Evolutionary conservation across 2,329 filamentous ascomycete species (phyloP), one percentile per base, ranked within the genome.

Genomic region (Sporothrix brasiliensis): DNA sequence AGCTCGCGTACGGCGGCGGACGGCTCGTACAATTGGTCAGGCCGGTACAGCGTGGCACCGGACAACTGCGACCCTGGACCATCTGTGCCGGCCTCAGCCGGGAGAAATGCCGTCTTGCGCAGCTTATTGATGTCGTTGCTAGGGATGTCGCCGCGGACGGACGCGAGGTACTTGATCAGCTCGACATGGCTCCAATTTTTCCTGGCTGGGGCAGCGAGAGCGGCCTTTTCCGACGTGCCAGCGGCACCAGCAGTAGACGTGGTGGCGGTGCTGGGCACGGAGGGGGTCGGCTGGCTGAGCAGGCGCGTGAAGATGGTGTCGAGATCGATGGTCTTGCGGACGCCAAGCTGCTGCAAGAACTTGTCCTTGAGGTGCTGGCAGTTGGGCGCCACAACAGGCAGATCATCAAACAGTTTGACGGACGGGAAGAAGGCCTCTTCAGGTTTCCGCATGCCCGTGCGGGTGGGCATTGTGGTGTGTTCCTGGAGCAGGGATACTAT

Each of bases 361-460:
- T 96, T 97, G 60, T 98, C 94, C 78, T 97, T 98, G 14, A 97
- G 87, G 44, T 89, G 88, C 53, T 90, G 88, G 56, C 94, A 88
- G 14, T 88, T 88, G 73, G 90, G 87, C 1, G 98, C 89, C 1
- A 74, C 27, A 14, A 91, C 89, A 0, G 95, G 94, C 19, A 99
- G 83, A 77, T 99, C 95, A 73, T 97, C 93, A 76, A 99, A 99
- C 0, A 99, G 83, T 78, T 93, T 95, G 50, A 99, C 95, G n/a
- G 88, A 91, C 1, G 92, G 89, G 77, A 99, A 97, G 79, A 97
- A 99, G 0, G 95, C 90, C 74, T 98, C 93, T 3, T 83, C 81
- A 4, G 95, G 95, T 74, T 87, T 91, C 75, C 85, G 91, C 94
- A 99, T 96, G 9, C 95, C 95, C 74, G 90, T 81, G 77, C 93